Percentiles rank a stretch among this genome's conserved stretches.
These are phyloP conservation scores for Thalassiosira mediterranea DNA, from an alignment of 352 stramenopile genomes.

Conservation along the genomic window DNA sequence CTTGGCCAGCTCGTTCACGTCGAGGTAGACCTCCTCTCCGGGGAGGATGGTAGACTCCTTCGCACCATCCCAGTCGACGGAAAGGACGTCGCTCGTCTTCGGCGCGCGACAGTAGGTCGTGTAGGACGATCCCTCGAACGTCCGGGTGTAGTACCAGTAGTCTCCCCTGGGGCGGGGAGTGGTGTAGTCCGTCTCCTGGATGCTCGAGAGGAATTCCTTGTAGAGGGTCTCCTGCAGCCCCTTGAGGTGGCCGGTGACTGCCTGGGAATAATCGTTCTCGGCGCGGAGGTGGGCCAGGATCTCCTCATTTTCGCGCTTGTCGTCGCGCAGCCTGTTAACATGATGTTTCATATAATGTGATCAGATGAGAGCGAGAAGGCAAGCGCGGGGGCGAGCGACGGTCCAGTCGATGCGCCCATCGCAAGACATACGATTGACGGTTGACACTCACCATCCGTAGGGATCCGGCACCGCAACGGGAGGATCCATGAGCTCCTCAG, in stretches of 20 bases:
- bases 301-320: conserved; percentile 90
- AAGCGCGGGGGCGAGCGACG: neutral
- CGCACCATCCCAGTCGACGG: conserved; percentile 63
- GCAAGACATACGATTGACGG: conserved; percentile 6
- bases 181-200: conserved; percentile 82
- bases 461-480: conserved; percentile 89
- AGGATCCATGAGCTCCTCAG: conserved; percentile 88
- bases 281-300: conserved; percentile 90
- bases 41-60: conserved; percentile 69
- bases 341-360: too few species aligned
- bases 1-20: conserved; percentile 92
- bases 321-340: conserved; percentile 94
- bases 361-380: neutral
- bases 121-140: conserved; percentile 77
- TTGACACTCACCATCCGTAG: conserved; percentile 97
- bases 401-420: neutral
- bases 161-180: conserved; percentile 44
- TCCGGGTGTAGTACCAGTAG: conserved; percentile 81
- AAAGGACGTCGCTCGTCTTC: conserved; percentile 7
- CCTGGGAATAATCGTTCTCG: conserved; percentile 93
- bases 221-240: conserved; percentile 88
- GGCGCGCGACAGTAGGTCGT: conserved; percentile 71
- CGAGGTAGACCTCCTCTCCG: conserved; percentile 90
- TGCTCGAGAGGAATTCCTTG: conserved; percentile 85
- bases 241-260: conserved; percentile 88